Conservation (phyloP, 106 monocot species). For the Acorus gramineus region DNA sequence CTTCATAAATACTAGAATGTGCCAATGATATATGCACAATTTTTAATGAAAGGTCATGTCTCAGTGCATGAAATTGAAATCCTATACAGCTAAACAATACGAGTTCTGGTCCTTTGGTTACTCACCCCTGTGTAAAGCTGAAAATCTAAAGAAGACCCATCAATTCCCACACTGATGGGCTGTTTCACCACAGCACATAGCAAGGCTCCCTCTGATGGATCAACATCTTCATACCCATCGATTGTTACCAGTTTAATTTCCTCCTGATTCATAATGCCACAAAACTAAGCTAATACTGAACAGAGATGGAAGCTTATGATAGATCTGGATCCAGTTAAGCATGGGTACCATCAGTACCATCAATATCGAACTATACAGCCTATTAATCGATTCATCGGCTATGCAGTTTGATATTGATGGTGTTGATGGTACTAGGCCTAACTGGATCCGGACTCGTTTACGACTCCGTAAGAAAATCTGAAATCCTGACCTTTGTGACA, state of each 20-base stretch:
- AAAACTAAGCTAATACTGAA: not conserved
- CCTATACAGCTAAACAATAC: too few relatives aligned
- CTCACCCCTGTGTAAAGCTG: slow-evolving; percentile 50
- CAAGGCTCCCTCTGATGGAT: slow-evolving; percentile 19
- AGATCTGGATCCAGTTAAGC: not conserved
- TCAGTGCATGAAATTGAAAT: too few relatives aligned
- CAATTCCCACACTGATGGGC: slow-evolving; percentile 49
- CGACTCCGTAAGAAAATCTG: too few relatives aligned
- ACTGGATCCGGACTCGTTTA: too few relatives aligned
- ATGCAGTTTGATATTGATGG: too few relatives aligned
- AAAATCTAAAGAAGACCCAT: slow-evolving; percentile 29
- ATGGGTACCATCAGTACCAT: not conserved
- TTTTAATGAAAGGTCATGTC: too few relatives aligned
- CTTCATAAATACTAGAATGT: too few relatives aligned
- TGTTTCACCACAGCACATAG: slow-evolving; percentile 30
- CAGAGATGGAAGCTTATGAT: not conserved
- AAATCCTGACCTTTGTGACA: slow-evolving; percentile 12
- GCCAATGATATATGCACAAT: too few relatives aligned
- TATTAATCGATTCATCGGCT: too few relatives aligned
- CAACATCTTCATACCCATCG: slow-evolving; percentile 42
- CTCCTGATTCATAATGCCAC: slow-evolving; percentile 11
- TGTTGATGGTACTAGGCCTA: too few relatives aligned
- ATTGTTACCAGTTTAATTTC: slow-evolving; percentile 29
- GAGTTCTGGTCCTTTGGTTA: not conserved
- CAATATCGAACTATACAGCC: not conserved